Evolutionary conservation across 179 eudicot genomes (phyloP), one percentile per base, ranked within the genome.

Genomic region (Corrigiola litoralis): DNA sequence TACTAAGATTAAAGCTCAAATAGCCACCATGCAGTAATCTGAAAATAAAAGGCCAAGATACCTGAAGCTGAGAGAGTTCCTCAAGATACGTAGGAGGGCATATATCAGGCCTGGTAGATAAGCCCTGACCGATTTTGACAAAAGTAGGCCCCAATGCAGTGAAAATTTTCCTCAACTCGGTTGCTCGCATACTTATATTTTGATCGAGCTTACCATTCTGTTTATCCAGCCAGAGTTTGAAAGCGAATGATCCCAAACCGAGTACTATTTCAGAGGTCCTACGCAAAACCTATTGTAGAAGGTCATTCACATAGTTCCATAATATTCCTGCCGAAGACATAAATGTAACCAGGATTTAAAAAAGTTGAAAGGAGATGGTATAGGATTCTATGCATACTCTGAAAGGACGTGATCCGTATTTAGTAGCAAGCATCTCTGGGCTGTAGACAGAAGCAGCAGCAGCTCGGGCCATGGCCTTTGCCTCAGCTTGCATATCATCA

Each of bases 1-100:
- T n/a, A n/a, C n/a, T n/a, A 17, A 4, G 11, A 6, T 5, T 6
- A 51, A 1, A 51, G n/a, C 56, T 51, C 36, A 51, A 2, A 25
- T 25, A 41, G 14, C 46, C 0, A 4, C 25, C 21, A 52, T 24
- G n/a, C 37, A 12, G 36, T 18, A 47, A 34, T 41, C 18, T 16
- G 36, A 29, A 28, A 3, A n/a, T 25, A 25, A 48, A 42, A 58
- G 50, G n/a, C 33, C 11, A 18, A 45, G n/a, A 27, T 78, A 91
- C 99, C 97, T 95, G 99, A 75, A 95, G 78, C 75, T 91, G 82
- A 38, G 97, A 68, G 29, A 95, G 96, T 82, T 95, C 99, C 82
- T 95, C 99, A 4, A 95, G 92, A 71, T 81, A 95, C 81, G 83
- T 95, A 20, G 99, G 78, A 10, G 99, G 99, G 53, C 99, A 95